Conservation (phyloP, 2,329 filamentous ascomycete species). For the Penicillium sp. region DNA sequence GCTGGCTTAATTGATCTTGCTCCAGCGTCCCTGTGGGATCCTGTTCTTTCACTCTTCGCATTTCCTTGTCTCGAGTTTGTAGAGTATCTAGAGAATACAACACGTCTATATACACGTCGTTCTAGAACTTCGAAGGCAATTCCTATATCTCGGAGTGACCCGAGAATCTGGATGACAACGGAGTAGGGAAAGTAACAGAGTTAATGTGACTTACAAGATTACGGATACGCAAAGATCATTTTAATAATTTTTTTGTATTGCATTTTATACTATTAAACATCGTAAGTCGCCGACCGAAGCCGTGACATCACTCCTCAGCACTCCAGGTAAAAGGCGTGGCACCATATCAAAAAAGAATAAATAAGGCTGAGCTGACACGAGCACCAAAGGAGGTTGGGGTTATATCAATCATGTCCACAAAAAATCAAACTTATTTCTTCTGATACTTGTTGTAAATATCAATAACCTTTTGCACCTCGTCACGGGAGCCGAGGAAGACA, state of each 20-base stretch:
- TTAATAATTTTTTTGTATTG: conserved; percentile 10
- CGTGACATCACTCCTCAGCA: conserved; percentile 8
- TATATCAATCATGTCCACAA: conserved; percentile 1
- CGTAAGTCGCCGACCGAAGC: conserved; percentile 8
- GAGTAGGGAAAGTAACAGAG: no score
- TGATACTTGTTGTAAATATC: conserved; percentile 60
- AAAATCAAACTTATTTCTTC: conserved; percentile 24
- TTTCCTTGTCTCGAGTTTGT: conserved; percentile 17
- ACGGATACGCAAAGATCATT: not conserved
- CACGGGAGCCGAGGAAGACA: conserved; percentile 91
- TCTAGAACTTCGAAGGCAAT: no score
- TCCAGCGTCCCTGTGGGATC: conserved; percentile 17
- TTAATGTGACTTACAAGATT: not conserved
- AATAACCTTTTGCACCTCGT: conserved; percentile 95
- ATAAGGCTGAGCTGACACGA: conserved; percentile 6
- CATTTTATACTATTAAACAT: conserved; percentile 5
- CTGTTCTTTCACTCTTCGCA: conserved; percentile 10
- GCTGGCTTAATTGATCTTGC: conserved; percentile 3
- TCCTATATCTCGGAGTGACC: no score
- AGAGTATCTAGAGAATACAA: conserved; percentile 17
- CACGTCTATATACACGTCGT: not conserved
- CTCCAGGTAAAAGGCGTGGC: conserved; percentile 6
- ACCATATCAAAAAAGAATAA: conserved; percentile 2
- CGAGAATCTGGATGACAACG: no score
- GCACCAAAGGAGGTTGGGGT: conserved; percentile 2